Percentiles rank a stretch among this genome's conserved stretches.
phyloP scores from a whole-genome alignment of 2,329 filamentous ascomycete species.

The Akanthomyces dipterigenus region DNA sequence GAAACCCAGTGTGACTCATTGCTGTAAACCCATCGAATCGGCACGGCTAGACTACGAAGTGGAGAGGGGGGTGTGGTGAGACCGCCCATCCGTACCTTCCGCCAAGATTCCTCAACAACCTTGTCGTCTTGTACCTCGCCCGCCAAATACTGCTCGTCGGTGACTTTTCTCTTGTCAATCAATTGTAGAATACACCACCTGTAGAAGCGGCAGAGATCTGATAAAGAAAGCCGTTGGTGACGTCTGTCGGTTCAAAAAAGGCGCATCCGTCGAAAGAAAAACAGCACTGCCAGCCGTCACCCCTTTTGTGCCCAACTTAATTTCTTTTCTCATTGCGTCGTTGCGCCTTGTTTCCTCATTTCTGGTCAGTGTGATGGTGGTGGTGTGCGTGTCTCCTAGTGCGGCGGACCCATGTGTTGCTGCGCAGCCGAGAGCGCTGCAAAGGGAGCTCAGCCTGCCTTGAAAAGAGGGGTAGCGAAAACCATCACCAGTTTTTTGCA shows the following conservation, averaged over 20 bases:
- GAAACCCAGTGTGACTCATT: conserved; percentile 13
- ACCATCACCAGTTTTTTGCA: conserved; percentile 8
- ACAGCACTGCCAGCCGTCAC: not conserved
- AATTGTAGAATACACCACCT: not conserved
- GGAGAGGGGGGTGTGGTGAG: not conserved
- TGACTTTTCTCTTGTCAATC: not conserved
- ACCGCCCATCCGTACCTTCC: not conserved
- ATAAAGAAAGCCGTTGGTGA: conserved; percentile 1
- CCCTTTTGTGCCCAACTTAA: conserved; percentile 2
- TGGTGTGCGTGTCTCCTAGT: conserved; percentile 9
- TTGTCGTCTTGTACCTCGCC: not conserved
- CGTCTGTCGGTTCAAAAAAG: not conserved
- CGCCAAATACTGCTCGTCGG: not conserved
- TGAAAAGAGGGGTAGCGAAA: conserved; percentile 5
- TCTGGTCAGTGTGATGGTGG: conserved; percentile 4
- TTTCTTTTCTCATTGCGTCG: conserved; percentile 3
- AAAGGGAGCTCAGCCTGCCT: not conserved
- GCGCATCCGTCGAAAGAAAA: not conserved
- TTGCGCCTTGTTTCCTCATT: conserved; percentile 9
- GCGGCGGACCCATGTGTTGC: not conserved
- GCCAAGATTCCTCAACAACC: not conserved
- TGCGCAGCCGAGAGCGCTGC: not conserved
- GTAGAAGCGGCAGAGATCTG: conserved; percentile 4
- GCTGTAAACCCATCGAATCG: not conserved
- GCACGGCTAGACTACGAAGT: not conserved